phyloP scores from a whole-genome alignment of 1,284 basidiomycete genomes.

The Phenoliferia sp. region DNA sequence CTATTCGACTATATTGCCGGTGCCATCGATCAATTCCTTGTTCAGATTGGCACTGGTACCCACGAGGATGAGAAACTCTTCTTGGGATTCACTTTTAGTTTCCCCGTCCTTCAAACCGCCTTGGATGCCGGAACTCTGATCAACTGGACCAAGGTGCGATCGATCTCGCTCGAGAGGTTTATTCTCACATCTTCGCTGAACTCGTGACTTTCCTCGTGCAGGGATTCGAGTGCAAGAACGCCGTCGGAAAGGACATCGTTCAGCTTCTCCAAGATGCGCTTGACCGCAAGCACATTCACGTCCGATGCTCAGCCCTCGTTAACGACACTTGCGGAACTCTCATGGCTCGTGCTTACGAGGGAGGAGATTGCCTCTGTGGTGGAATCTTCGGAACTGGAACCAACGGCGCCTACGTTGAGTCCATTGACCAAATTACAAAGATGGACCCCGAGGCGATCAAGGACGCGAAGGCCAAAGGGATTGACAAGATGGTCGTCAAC shows the following conservation, averaged over 20 bases:
- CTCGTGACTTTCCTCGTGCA: background rate
- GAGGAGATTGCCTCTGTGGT: slow-evolving; percentile 81
- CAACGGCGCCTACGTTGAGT: slow-evolving; percentile 93
- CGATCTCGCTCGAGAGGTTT: background rate
- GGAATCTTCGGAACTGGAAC: slow-evolving; percentile 97
- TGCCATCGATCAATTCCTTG: slow-evolving; percentile 90
- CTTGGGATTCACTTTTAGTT: slow-evolving; percentile 90
- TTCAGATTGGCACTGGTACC: slow-evolving; percentile 51
- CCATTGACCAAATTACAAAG: slow-evolving; percentile 77
- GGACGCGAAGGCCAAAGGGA: slow-evolving; percentile 37
- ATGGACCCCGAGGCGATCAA: slow-evolving; percentile 48
- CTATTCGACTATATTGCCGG: slow-evolving; percentile 95
- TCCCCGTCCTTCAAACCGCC: slow-evolving; percentile 95
- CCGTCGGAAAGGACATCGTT: slow-evolving; percentile 87
- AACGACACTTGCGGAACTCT: slow-evolving; percentile 97
- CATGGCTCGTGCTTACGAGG: slow-evolving; percentile 84
- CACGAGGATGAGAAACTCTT: slow-evolving; percentile 56
- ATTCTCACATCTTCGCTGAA: background rate
- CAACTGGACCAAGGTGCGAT: slow-evolving; percentile 78
- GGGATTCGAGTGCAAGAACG: slow-evolving; percentile 84
- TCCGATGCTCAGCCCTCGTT: slow-evolving; percentile 87
- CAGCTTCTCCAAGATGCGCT: slow-evolving; percentile 88
- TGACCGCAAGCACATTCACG: slow-evolving; percentile 87
- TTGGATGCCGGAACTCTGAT: slow-evolving; percentile 82
- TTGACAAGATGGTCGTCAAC: slow-evolving; percentile 83